Conservation (phyloP, 768 basidiomycete species). For the Auricularia sp. region DNA sequence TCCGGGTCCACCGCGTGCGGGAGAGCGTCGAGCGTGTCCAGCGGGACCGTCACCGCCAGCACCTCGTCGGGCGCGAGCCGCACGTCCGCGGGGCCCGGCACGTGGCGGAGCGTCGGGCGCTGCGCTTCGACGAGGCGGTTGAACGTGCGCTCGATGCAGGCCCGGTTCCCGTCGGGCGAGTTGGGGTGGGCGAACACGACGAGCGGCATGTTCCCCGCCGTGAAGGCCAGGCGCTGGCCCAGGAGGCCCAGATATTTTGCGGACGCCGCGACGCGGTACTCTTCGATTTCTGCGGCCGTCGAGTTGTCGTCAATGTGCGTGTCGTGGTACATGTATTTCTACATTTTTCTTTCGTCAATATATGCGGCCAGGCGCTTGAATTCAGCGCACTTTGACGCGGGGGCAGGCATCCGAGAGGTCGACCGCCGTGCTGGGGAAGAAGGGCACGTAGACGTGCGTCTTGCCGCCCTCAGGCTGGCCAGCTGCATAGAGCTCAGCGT, state of each 20-base stretch:
- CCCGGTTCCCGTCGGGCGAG: neutral
- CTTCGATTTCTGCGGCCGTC: neutral
- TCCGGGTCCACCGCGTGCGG: neutral
- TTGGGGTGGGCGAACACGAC: neutral
- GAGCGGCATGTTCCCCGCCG: neutral
- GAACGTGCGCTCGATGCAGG: neutral
- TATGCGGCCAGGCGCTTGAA: too few species aligned
- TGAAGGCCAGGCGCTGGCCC: neutral
- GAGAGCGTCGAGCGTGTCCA: neutral
- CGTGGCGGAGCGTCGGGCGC: neutral
- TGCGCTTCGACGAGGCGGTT: neutral
- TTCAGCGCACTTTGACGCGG: neutral
- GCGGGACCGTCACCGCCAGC: neutral
- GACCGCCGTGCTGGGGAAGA: neutral
- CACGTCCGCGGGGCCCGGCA: neutral
- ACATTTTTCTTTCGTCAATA: too few species aligned
- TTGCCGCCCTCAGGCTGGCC: neutral
- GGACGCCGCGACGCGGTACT: neutral
- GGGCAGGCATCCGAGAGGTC: neutral
- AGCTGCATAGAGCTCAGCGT: neutral
- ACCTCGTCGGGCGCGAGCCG: neutral
- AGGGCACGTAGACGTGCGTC: neutral
- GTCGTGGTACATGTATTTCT: slow-evolving; percentile 1
- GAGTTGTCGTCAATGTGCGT: neutral
- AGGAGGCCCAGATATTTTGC: neutral